Conservation (phyloP, 176 grass and related monocot genomes). For the Metroxylon sagu region DNA sequence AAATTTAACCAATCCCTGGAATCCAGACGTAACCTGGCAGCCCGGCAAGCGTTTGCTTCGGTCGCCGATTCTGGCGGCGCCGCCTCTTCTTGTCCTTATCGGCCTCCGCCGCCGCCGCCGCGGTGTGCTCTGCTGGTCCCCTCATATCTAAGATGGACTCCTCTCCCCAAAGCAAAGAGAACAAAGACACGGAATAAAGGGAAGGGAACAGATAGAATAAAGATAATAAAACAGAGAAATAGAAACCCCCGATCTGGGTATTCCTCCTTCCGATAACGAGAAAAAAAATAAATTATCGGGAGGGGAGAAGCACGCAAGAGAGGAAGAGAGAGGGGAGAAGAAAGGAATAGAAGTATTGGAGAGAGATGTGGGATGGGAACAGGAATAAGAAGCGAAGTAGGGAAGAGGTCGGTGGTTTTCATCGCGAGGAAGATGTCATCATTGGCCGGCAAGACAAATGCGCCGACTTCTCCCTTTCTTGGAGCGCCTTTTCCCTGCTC, state of each 20-base stretch:
- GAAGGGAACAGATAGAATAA: neutral
- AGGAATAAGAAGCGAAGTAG: too few relatives aligned
- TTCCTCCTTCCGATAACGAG: constrained; percentile 31
- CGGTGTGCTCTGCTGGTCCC: constrained; percentile 33
- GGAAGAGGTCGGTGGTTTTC: too few relatives aligned
- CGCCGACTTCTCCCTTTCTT: too few relatives aligned
- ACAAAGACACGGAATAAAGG: neutral
- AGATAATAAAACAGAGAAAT: neutral
- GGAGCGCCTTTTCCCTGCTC: too few relatives aligned
- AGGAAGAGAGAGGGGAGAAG: constrained; percentile 10
- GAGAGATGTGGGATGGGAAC: neutral
- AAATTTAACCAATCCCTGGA: neutral
- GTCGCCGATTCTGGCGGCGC: constrained; percentile 36
- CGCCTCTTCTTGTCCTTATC: constrained; percentile 62
- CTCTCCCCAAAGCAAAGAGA: neutral
- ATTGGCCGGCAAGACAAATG: too few relatives aligned
- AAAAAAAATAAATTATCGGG: constrained; percentile 36
- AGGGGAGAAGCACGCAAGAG: neutral
- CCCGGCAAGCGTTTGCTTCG: constrained; percentile 29
- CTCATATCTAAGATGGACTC: constrained; percentile 28
- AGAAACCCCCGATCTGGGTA: constrained; percentile 57
- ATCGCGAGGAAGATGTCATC: too few relatives aligned
- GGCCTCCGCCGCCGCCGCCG: constrained; percentile 25
- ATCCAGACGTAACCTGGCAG: neutral
- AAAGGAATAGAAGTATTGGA: neutral